Evolutionary conservation across 305 asterid species (phyloP), one percentile per base, ranked within the genome.

Genomic region (Fraxinus platypoda): DNA sequence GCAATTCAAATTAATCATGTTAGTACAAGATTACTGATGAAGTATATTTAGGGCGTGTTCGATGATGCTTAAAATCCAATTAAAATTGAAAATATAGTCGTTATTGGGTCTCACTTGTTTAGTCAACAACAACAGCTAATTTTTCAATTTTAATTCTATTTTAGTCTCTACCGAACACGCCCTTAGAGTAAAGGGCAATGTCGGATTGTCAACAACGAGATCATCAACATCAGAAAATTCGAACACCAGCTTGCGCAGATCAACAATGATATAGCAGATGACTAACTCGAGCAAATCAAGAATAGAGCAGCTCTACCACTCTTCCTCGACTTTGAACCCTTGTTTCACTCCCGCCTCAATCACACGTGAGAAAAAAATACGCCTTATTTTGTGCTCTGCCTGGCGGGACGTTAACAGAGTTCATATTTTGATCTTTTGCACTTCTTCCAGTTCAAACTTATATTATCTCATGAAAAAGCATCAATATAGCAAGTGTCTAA

Each of bases 401-500:
- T 57, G 68, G 28, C 68, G 1, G 12, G 68, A 57, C 12, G 11
- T 57, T 54, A 19, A 57, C 26, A n/a, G 26, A 57, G 30, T 59
- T 59, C 30, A 59, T 2, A 59, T 59, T 59, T 21, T 30, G 9
- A 21, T 59, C 30, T 1, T 21, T 59, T 59, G 71, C 71, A 59
- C 71, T 33, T 77, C 78, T 30, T 68, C 74, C 71, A 70, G 68
- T 8, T 66, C 6, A 2, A 43, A 17, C 64, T 54, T 54, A 46
- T 6, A 41, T 52, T 8, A 19, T 66, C 49, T 83, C 82, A 79
- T n/a, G 80, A 84, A 81, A 71, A 85, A 74, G 80, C 64, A 49
- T 85, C 87, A 43, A 80, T 77, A 59, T 78, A 66, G 46, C 46
- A 80, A 81, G 72, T 15, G 23, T 43, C 82, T 26, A 83, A 83